phyloP scores from a whole-genome alignment of 1,139 yeast genomes.

The Pichia sp. region DNA sequence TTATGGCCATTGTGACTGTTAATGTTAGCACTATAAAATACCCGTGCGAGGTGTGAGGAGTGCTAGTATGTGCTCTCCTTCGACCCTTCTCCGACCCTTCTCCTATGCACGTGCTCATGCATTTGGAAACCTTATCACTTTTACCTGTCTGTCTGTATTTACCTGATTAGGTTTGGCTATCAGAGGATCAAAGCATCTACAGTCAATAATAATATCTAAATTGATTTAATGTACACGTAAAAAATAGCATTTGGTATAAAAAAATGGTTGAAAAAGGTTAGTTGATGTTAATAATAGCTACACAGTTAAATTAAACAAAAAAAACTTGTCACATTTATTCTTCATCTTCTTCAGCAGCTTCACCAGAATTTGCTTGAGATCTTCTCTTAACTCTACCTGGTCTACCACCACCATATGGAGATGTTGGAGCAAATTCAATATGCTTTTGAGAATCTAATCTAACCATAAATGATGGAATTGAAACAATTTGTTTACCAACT shows the following conservation, averaged over 20 bases:
- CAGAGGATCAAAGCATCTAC: no score
- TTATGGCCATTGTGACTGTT: no score
- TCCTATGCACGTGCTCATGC: no score
- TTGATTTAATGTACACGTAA: no score
- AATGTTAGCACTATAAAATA: no score
- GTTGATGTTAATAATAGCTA: not conserved
- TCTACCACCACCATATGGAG: slow-evolving; percentile 99
- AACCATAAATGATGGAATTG: slow-evolving; percentile 98
- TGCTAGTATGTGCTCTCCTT: no score
- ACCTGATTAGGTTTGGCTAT: no score
- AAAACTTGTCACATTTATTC: slow-evolving; percentile 24
- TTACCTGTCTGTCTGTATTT: not conserved
- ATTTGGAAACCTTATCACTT: no score
- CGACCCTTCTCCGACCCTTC: no score
- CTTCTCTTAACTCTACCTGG: slow-evolving; percentile 99
- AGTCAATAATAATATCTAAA: no score
- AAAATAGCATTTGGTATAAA: not conserved
- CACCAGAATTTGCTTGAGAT: slow-evolving; percentile 60
- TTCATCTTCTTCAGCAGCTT: slow-evolving; percentile 57
- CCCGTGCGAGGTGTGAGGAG: no score
- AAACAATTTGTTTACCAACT: slow-evolving; percentile 99
- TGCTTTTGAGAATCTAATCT: slow-evolving; percentile 99
- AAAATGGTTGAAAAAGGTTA: not conserved
- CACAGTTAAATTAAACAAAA: not conserved
- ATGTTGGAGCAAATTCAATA: slow-evolving; percentile 97